Conservation (phyloP, 2,329 filamentous ascomycete species). For the Stachybotrys chartarum region DNA sequence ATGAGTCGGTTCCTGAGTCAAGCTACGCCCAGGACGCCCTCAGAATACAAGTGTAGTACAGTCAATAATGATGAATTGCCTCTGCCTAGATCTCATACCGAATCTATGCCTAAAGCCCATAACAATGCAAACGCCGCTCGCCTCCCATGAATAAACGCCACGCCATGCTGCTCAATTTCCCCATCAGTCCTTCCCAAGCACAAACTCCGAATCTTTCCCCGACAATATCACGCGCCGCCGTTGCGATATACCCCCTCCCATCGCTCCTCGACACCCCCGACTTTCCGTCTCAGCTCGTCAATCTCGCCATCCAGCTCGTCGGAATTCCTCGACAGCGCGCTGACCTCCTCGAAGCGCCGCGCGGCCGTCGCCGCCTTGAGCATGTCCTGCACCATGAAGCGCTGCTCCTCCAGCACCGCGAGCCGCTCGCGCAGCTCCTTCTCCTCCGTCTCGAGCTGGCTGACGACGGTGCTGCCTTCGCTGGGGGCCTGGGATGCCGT, state of each 20-base stretch:
- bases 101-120: neutral
- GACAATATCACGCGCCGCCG: conserved; percentile 6
- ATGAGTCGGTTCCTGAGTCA: too few species aligned
- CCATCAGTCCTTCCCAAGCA: neutral
- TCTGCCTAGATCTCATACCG: neutral
- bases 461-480: conserved; percentile 46
- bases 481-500: conserved; percentile 36
- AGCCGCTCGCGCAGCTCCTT: conserved; percentile 72
- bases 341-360: conserved; percentile 79
- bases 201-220: neutral
- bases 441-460: conserved; percentile 70
- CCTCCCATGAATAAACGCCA: conserved; percentile 16
- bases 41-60: too few species aligned
- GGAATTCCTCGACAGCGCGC: conserved; percentile 68
- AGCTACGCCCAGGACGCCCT: too few species aligned
- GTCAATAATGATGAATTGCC: neutral
- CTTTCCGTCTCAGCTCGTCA: conserved; percentile 54
- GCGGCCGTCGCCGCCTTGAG: conserved; percentile 68
- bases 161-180: conserved; percentile 20
- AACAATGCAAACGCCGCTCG: conserved; percentile 1
- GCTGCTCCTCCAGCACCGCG: conserved; percentile 84
- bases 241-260: conserved; percentile 46
- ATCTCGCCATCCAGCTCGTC: conserved; percentile 81
- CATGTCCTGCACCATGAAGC: conserved; percentile 84
- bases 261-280: conserved; percentile 56